Evolutionary conservation across 345 rosid species (phyloP), one percentile per base, ranked within the genome.

Genomic region (Litchi chinensis): DNA sequence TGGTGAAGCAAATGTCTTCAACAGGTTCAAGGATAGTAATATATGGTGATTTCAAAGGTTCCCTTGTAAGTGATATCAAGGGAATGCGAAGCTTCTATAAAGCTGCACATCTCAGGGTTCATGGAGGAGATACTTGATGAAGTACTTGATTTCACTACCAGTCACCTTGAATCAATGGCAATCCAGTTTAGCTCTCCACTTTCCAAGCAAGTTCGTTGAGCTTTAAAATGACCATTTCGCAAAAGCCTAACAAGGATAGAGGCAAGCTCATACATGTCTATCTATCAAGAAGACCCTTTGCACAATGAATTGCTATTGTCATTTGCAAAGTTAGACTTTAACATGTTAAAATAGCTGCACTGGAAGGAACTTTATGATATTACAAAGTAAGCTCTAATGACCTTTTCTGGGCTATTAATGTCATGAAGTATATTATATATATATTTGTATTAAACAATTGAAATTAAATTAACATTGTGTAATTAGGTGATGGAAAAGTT

Each of bases 401-500:
- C 28, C 28, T 26, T 26, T 26, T 26, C 28, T 26, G 28, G 28
- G 28, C 28, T 26, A 26, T 26, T 26, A 26, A 26, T 26, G 28
- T 26, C 28, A 26, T 26, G 1, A 44, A 44, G 50, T 10, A 3
- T 0, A 41, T 43, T 70, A 48, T 26, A 26, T 10, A 26, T 10
- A 65, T 26, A 26, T 10, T 10, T 24, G 1, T 52, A 44, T 3
- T 6, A 44, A 44, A 44, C 11, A 44, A 44, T 44, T 6, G 50
- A 6, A 44, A 44, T 44, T 44, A 10, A 44, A 44, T 44, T 44
- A 10, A 1, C 3, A 3, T 44, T 6, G 7, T 44, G 50, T 44
- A 10, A 1, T 21, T 46, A 87, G 92, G 74, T 88, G 91, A 89
- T 82, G 87, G 88, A 83, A 44, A 54, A 78, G 71, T 6, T 82